Evolutionary conservation across 768 basidiomycete species (phyloP).

Genomic region (Nidularia sp.): DNA sequence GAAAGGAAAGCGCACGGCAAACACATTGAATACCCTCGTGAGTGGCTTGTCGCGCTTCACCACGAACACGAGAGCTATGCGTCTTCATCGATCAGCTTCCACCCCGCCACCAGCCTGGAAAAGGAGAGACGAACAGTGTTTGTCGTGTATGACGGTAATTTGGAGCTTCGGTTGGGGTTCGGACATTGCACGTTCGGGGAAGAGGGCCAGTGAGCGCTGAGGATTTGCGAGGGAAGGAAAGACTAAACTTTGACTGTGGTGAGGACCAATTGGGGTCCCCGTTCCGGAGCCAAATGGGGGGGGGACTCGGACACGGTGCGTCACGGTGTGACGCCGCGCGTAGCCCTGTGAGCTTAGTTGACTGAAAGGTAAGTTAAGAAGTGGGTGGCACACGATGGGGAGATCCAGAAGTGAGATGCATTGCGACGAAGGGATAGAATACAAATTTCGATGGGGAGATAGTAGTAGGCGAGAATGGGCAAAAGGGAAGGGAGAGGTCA

Average conservation of each 20-base stretch:
- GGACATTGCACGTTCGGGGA: neutral
- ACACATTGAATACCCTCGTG: conserved; percentile 12
- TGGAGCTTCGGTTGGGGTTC: conserved; percentile 9
- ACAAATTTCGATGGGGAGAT: neutral
- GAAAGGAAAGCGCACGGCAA: conserved; percentile 10
- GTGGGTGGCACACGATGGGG: no score
- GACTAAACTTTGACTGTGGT: no score
- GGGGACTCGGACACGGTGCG: no score
- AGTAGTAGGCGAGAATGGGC: neutral
- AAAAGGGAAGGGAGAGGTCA: neutral
- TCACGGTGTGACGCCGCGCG: no score
- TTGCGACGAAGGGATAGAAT: no score
- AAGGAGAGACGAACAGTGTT: conserved; percentile 7
- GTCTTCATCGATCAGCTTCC: neutral
- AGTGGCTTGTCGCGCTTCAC: conserved; percentile 12
- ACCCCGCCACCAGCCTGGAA: neutral
- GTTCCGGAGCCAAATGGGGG: no score
- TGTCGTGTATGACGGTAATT: conserved; percentile 8
- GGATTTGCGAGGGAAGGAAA: no score
- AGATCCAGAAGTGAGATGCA: no score
- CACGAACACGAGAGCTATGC: conserved; percentile 10
- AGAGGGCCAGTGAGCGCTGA: no score
- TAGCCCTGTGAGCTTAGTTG: no score
- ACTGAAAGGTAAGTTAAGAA: no score
- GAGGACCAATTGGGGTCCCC: no score